Percentiles rank a stretch among this genome's conserved stretches.
phyloP scores from a whole-genome alignment of 2,329 filamentous ascomycete species.

The Talaromyces marneffei region DNA sequence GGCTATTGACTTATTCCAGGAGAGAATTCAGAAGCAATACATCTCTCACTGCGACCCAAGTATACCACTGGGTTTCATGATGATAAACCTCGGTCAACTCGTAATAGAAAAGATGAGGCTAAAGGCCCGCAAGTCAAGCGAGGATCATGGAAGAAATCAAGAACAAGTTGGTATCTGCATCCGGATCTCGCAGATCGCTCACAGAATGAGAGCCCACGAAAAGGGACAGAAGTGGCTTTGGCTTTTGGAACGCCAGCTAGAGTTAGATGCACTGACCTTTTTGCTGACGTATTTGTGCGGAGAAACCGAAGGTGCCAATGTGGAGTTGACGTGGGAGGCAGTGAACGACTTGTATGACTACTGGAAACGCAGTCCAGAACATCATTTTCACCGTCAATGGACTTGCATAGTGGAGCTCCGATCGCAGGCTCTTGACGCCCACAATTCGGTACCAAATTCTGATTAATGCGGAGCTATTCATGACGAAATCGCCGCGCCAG shows the following conservation, averaged over 20 bases:
- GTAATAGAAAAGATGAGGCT: neutral
- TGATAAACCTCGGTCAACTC: neutral
- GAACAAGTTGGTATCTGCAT: neutral
- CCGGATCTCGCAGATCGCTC: neutral
- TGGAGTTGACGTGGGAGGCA: neutral
- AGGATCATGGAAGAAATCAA: neutral
- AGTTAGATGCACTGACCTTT: neutral
- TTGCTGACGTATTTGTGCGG: neutral
- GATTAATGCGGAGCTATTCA: neutral
- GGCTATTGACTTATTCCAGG: neutral
- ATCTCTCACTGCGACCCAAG: neutral
- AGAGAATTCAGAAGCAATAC: neutral
- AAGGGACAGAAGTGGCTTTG: neutral
- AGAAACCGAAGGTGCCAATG: neutral
- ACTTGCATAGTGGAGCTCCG: neutral
- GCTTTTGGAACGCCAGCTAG: neutral
- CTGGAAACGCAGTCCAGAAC: neutral
- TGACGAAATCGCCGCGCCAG: neutral
- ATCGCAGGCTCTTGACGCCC: neutral
- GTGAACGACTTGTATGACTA: neutral
- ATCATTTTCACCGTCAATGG: neutral
- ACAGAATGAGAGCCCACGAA: neutral
- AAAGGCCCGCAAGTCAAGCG: neutral
- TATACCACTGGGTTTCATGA: neutral
- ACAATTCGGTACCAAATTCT: neutral